A percentile compares a stretch with the other conserved stretches of the same genome.
phyloP scores from a whole-genome alignment of 768 basidiomycete genomes.

The Phylloporus sp. region DNA sequence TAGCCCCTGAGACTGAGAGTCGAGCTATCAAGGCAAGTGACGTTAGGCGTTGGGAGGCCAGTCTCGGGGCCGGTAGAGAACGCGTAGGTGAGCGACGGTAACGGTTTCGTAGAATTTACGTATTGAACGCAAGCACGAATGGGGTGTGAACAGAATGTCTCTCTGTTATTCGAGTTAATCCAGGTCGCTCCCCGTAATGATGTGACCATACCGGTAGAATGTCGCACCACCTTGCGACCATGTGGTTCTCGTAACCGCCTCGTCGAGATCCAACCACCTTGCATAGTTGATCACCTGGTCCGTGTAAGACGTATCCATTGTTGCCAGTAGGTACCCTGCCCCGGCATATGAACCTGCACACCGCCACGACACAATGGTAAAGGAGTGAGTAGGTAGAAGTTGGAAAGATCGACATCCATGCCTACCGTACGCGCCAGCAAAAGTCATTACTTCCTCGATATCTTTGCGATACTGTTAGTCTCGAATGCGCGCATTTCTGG shows the following conservation, averaged over 20 bases:
- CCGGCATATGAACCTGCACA: conserved; percentile 61
- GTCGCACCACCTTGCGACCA: conserved; percentile 53
- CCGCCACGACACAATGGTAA: not conserved
- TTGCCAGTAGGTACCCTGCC: conserved; percentile 58
- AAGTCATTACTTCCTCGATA: conserved; percentile 49
- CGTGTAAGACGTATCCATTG: conserved; percentile 37
- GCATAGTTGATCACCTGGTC: conserved; percentile 45
- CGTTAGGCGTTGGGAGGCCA: conserved; percentile 51
- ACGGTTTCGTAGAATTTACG: conserved; percentile 32
- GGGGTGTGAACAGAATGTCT: conserved; percentile 68
- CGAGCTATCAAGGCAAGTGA: conserved; percentile 54
- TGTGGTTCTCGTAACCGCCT: conserved; percentile 50
- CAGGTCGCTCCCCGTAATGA: not conserved
- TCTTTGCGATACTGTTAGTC: conserved; percentile 33
- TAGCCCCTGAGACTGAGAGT: conserved; percentile 55
- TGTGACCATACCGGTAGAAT: conserved; percentile 44
- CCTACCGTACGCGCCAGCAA: conserved; percentile 60
- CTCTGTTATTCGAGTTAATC: conserved; percentile 26
- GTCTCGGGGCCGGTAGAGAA: conserved; percentile 45
- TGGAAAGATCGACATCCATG: not conserved
- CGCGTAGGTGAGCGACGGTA: conserved; percentile 43
- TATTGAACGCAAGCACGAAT: conserved; percentile 60
- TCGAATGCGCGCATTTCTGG: not conserved
- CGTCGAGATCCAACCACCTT: conserved; percentile 70
- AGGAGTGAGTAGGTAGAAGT: not conserved